Base-by-base conservation (phyloP, 2,329 filamentous ascomycete genomes). In the Beauveria sp. region DNA sequence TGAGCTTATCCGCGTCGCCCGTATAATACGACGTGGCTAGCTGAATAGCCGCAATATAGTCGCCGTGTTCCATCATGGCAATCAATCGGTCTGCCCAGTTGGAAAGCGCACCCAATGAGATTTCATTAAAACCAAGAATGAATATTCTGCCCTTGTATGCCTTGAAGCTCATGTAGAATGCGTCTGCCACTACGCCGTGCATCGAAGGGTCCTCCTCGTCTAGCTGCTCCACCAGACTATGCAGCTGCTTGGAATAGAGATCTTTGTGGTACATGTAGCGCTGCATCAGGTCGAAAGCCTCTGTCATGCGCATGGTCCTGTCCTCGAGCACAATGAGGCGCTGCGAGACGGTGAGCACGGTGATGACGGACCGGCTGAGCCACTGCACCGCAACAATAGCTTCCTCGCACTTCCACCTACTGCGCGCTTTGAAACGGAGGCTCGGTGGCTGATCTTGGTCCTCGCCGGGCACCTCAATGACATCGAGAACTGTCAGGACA, bases 131-230 rank as follows among this genome's bases (percentile, higher is more conserved):
- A n/a, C 94, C 92, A 9, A 99, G 80, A 4, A 97, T 77, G 70
- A 99, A 99, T 41, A 97, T 80, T 34, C 93, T 85, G 5, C 94
- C 92, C 73, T 97, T 99, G 76, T 97, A 99, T 3, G 91, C 84
- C 69, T 90, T 91, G 75, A 97, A 93, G 73, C 93, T 97, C 91
- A 97, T 97, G 71, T 93, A 93, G 68, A 97, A 99, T 0, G 92
- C 94, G 78, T 99, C 94, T 8, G 93, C 93, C 53, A 97, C 91
- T 9, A 97, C 92, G 2, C 93, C 93, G 74, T 97, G 94, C 86
- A 97, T 89, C 0, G 91, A 90, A 0, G 84, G 80, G 67, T 97
- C 92, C 62, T 92, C 86, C 66, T 96, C 92, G 65, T 97, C 89
- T 20, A 94, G 79, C 63, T 92, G 88, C 72, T 97, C 94, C 24